Conservation (phyloP, 129 eudicot species). For the Flaveria brownii region DNA sequence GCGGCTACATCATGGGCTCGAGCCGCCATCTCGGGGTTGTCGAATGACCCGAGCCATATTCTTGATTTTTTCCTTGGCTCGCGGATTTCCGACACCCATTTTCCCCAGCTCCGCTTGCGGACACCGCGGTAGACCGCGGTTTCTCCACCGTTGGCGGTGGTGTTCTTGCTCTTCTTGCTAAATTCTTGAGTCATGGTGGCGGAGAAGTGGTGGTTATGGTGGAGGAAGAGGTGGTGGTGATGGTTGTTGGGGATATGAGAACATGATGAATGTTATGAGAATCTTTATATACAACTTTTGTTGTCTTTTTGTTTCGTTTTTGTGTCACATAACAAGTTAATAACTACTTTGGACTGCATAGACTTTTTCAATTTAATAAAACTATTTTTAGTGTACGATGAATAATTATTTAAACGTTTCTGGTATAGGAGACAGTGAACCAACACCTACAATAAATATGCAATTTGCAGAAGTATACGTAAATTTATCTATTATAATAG, state of each 20-base stretch:
- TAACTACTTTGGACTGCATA: not conserved
- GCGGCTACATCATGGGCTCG: constrained; percentile 33
- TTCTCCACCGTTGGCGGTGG: not conserved
- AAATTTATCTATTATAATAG: too few relatives aligned
- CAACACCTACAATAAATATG: not conserved
- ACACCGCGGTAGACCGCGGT: constrained; percentile 18
- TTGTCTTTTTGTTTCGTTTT: not conserved
- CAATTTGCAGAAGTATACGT: not conserved
- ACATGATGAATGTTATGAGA: not conserved
- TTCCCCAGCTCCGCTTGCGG: constrained; percentile 31
- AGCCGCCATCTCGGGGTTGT: constrained; percentile 34
- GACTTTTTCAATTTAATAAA: not conserved
- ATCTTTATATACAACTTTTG: not conserved
- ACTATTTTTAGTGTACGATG: not conserved
- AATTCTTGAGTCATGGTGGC: not conserved
- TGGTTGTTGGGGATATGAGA: not conserved
- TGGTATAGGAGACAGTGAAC: not conserved
- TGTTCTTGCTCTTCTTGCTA: constrained; percentile 13
- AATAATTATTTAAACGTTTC: not conserved
- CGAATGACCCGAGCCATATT: constrained; percentile 34
- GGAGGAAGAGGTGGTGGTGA: not conserved
- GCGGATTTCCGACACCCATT: constrained; percentile 32
- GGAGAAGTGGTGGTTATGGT: not conserved
- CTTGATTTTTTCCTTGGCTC: constrained; percentile 28
- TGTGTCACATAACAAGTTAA: not conserved